Base-by-base conservation (phyloP, 2,329 filamentous ascomycete species). In the Botrytis medusae region DNA sequence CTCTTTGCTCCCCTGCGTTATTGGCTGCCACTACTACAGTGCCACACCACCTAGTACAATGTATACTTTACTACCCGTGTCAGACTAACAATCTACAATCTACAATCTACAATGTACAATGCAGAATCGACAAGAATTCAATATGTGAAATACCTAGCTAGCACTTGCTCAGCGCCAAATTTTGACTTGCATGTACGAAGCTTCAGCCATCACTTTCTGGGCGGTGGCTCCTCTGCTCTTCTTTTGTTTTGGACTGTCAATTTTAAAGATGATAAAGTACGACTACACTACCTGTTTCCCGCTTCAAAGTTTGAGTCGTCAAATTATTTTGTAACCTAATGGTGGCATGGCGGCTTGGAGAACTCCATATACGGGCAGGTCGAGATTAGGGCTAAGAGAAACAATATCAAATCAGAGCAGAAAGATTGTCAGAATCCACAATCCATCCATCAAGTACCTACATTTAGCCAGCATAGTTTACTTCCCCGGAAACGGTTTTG, bases 401-500 rank as follows among this genome's bases (percentile, higher is more conserved):
- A 37, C 9, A 37, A 42, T 20, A 51, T 40, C 48, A 57, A 68
- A 42, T 42, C 65, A n/a, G 48, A 22, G 65, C 18, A 40, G 48
- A 57, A 42, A 42, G 48, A 57, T 42, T 20, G 29, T 34, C 12
- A 32, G 34, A 57, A 57, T 57, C 65, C 65, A 68, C 65, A 29
- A 42, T 42, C 25, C 48, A 57, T 54, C 25, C 48, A 57, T 25
- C 34, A 67, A 61, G 34, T 25, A 51, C 22, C 4, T 37, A 37
- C 29, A 34, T 48, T 32, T 64, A 64, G 18, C 62, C 42, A 37
- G 46, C 25, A 51, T 68, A 40, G 46, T 34, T 67, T 67, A 34
- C 64, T 68, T 65, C 62, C 62, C 62, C 62, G 62, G 62, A 65
- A 65, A 65, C 29, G 42, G 29, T 34, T 37, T 67, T 65, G 62